Evolutionary conservation across 2,329 filamentous ascomycete genomes (phyloP).

Genomic region (Emmonsiellopsis sp.): DNA sequence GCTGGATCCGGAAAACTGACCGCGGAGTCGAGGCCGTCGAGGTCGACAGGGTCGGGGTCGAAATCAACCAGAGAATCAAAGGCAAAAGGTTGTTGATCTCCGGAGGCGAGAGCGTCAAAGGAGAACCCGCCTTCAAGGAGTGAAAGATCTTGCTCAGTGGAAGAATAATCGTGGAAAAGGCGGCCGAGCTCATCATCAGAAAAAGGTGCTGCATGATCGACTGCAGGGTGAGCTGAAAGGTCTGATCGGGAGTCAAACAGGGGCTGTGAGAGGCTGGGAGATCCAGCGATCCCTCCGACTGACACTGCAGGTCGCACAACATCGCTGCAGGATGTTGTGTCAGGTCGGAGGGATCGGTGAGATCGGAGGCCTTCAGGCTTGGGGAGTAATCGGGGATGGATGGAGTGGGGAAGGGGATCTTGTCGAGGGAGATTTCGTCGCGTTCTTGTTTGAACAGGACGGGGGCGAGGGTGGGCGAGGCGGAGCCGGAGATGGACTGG

Average conservation of each 20-base stretch:
- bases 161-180: constrained; percentile 53
- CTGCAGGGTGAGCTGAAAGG: constrained; percentile 42
- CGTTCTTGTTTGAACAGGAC: constrained; percentile 36
- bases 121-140: constrained; percentile 67
- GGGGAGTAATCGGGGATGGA: constrained; percentile 30
- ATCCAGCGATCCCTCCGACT: constrained; percentile 54
- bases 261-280: constrained; percentile 37
- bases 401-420: constrained; percentile 31
- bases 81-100: constrained; percentile 41
- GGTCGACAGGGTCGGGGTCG: constrained; percentile 40
- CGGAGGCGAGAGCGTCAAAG: constrained; percentile 54
- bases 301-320: constrained; percentile 99
- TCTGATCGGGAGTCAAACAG: constrained; percentile 30
- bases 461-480: constrained; percentile 31
- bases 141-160: constrained; percentile 63
- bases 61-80: constrained; percentile 48
- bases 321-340: constrained; percentile 99
- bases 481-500: constrained; percentile 23
- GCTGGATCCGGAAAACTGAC: constrained; percentile 40
- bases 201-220: constrained; percentile 55
- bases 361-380: constrained; percentile 31
- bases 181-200: constrained; percentile 57
- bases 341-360: constrained; percentile 64
- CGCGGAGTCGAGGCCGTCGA: constrained; percentile 35
- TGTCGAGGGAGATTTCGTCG: constrained; percentile 31